Evolutionary conservation across 2,329 filamentous ascomycete species (phyloP).

Genomic region (Exophiala alcalophila): DNA sequence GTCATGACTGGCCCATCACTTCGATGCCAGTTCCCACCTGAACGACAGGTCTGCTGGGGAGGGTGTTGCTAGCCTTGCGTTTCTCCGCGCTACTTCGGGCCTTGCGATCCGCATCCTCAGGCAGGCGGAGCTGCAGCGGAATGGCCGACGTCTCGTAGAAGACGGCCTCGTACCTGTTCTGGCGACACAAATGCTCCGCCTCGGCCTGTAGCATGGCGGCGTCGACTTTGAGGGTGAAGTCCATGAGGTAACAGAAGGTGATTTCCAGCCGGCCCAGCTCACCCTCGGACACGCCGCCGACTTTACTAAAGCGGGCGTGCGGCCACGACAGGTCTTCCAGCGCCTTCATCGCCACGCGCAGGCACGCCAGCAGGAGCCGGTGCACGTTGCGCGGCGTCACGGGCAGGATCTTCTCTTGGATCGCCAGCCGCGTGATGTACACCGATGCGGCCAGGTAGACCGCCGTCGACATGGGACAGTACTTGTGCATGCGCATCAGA

Average conservation of each 20-base stretch:
- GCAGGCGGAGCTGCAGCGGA: constrained; percentile 18
- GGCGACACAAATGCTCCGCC: constrained; percentile 42
- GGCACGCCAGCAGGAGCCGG: constrained; percentile 75
- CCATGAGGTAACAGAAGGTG: constrained; percentile 80
- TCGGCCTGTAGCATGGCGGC: constrained; percentile 54
- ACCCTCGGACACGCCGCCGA: constrained; percentile 78
- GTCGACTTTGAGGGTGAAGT: constrained; percentile 72
- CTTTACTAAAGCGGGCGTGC: constrained; percentile 77
- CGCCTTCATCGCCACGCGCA: constrained; percentile 88
- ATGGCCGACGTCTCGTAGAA: constrained; percentile 13
- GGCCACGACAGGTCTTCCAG: constrained; percentile 89
- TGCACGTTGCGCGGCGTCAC: constrained; percentile 84
- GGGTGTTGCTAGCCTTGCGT: constrained; percentile 29
- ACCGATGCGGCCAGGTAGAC: constrained; percentile 87
- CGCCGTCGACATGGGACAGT: constrained; percentile 88
- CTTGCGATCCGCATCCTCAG: constrained; percentile 19
- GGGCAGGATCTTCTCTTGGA: constrained; percentile 72
- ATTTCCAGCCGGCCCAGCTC: constrained; percentile 86
- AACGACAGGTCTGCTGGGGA: constrained; percentile 27
- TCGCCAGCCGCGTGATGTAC: constrained; percentile 80
- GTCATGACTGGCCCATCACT: constrained; percentile 23
- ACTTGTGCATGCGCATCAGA: constrained; percentile 78
- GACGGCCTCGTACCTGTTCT: constrained; percentile 28
- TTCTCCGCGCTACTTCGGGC: constrained; percentile 23
- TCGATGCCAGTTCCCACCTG: constrained; percentile 23